phyloP scores from a whole-genome alignment of 495 filamentous ascomycete genomes.

The Penicillium angulare region DNA sequence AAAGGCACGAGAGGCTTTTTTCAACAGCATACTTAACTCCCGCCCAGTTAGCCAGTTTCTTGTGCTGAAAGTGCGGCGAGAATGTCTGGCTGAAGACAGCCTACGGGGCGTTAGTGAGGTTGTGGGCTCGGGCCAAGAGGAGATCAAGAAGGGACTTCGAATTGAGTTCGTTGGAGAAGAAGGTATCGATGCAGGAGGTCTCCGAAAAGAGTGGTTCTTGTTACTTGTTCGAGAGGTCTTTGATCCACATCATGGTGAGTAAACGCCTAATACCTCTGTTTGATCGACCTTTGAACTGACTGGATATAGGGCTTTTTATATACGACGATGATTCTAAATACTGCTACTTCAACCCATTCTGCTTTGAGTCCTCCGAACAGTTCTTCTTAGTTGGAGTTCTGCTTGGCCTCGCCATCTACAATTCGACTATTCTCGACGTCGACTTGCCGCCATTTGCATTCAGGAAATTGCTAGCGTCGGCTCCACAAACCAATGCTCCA shows the following conservation, averaged over 20 bases:
- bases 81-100: slow-evolving; percentile 91
- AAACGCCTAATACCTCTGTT: not conserved
- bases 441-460: slow-evolving; percentile 92
- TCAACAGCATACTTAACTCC: slow-evolving; percentile 76
- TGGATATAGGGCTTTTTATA: slow-evolving; percentile 68
- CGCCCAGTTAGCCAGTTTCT: slow-evolving; percentile 78
- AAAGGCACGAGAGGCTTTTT: slow-evolving; percentile 88
- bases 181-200: slow-evolving; percentile 86
- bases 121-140: slow-evolving; percentile 77
- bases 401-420: slow-evolving; percentile 91
- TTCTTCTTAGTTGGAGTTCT: slow-evolving; percentile 89
- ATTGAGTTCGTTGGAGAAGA: slow-evolving; percentile 90
- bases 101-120: slow-evolving; percentile 83
- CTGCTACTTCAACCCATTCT: slow-evolving; percentile 93
- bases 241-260: slow-evolving; percentile 83
- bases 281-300: slow-evolving; percentile 14
- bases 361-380: slow-evolving; percentile 90
- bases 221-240: slow-evolving; percentile 89
- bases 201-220: slow-evolving; percentile 96
- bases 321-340: slow-evolving; percentile 94
- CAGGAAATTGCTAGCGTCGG: slow-evolving; percentile 77
- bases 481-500: slow-evolving; percentile 53
- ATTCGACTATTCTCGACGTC: slow-evolving; percentile 92
- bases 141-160: slow-evolving; percentile 88
- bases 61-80: slow-evolving; percentile 72